These are phyloP conservation scores for Gentiana straminea DNA, from an alignment of 257 asterid genomes.

Conservation along the genomic window DNA sequence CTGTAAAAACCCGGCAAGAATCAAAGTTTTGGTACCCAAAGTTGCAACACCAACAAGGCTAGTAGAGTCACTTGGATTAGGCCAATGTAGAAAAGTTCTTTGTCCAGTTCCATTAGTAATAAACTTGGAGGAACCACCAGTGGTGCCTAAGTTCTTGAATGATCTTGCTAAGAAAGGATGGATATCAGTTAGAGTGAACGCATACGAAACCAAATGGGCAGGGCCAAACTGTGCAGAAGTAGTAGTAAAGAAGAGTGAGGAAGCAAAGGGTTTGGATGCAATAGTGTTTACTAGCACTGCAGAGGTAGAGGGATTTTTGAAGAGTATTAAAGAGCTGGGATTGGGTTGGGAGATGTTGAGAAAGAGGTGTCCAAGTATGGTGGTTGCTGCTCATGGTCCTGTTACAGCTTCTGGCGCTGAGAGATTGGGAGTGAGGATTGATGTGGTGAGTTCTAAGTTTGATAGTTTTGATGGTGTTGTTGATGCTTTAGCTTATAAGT, in stretches of 20 bases:
- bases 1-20: constrained; percentile 41
- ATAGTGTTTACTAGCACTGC: constrained; percentile 70
- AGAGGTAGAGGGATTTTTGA: constrained; percentile 83
- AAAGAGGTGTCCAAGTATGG: constrained; percentile 56
- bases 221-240: constrained; percentile 28
- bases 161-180: constrained; percentile 46
- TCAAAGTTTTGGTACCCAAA: constrained; percentile 46
- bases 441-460: constrained; percentile 61
- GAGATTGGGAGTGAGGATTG: constrained; percentile 62
- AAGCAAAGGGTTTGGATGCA: constrained; percentile 55
- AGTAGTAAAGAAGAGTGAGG: constrained; percentile 36
- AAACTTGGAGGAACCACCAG: constrained; percentile 71
- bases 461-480: constrained; percentile 63
- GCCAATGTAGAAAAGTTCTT: constrained; percentile 39
- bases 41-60: constrained; percentile 60
- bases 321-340: constrained; percentile 54
- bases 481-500: constrained; percentile 41
- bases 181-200: constrained; percentile 41
- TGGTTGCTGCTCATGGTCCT: constrained; percentile 83
- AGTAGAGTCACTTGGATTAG: constrained; percentile 49
- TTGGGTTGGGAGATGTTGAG: constrained; percentile 59
- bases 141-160: constrained; percentile 50
- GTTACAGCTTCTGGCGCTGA: constrained; percentile 87
- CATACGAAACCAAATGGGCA: constrained; percentile 70
- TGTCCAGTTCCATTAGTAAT: constrained; percentile 69